Conservation (phyloP, 2,329 filamentous ascomycete species). For the Aspergillus sojae region DNA sequence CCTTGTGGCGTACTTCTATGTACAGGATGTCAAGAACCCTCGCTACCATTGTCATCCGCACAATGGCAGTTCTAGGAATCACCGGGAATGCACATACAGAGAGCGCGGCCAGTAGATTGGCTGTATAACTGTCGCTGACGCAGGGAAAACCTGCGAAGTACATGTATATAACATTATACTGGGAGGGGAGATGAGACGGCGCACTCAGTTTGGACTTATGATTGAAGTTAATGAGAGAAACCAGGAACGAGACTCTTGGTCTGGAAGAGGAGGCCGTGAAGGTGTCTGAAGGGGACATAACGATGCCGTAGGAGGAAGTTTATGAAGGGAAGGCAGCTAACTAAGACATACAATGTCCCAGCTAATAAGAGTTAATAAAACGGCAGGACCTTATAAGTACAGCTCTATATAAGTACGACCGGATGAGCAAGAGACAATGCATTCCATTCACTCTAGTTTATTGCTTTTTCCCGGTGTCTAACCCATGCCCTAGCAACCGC, state of each 20-base stretch:
- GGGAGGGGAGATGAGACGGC: conserved; percentile 67
- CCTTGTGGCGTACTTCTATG: conserved; percentile 34
- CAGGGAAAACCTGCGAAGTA: conserved; percentile 30
- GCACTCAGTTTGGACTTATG: conserved; percentile 40
- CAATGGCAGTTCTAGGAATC: conserved; percentile 29
- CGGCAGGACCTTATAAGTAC: not conserved
- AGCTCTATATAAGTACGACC: not conserved
- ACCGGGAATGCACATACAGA: conserved; percentile 45
- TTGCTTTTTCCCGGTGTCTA: not conserved
- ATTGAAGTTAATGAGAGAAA: conserved; percentile 26
- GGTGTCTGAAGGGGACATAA: conserved; percentile 37
- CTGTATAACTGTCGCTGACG: conserved; percentile 55
- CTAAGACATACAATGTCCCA: not conserved
- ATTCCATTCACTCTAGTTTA: not conserved
- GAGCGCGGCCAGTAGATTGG: conserved; percentile 61
- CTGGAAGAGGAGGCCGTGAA: conserved; percentile 38
- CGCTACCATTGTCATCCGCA: conserved; percentile 38
- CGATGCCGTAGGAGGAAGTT: conserved; percentile 18
- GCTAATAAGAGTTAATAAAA: not conserved
- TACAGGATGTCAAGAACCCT: conserved; percentile 57
- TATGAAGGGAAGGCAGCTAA: conserved; percentile 9
- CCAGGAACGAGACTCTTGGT: conserved; percentile 33
- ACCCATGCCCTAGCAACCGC: not conserved
- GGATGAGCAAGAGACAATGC: not conserved
- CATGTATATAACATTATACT: conserved; percentile 59